Conservation (phyloP, 495 filamentous ascomycete genomes). For the Podospora anserina region DNA sequence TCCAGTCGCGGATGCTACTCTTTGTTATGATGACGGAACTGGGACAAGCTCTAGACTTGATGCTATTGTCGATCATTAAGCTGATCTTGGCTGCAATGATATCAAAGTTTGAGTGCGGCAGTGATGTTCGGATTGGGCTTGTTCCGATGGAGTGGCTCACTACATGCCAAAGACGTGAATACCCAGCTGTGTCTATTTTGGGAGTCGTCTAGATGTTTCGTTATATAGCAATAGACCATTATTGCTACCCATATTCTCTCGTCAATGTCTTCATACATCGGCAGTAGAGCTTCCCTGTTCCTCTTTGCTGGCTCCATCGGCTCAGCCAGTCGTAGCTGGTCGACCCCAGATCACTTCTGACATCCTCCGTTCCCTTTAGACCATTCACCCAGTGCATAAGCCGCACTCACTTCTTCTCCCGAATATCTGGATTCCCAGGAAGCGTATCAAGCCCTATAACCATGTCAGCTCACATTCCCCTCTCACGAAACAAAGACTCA, state of each 20-base stretch:
- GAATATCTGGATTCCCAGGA: neutral
- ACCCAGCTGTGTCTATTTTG: neutral
- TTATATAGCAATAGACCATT: too few species aligned
- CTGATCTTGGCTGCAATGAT: too few species aligned
- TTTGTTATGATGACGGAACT: too few species aligned
- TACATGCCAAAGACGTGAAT: neutral
- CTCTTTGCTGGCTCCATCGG: too few species aligned
- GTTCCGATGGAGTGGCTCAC: neutral
- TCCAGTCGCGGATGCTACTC: too few species aligned
- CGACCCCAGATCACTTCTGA: neutral
- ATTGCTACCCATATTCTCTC: too few species aligned
- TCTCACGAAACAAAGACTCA: conserved; percentile 29
- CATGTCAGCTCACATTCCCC: neutral
- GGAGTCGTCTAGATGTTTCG: too few species aligned
- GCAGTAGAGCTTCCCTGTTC: too few species aligned
- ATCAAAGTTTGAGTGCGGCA: too few species aligned
- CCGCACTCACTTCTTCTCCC: neutral
- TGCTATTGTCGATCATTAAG: too few species aligned
- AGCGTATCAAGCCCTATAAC: neutral
- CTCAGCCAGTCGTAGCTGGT: neutral
- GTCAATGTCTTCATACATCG: too few species aligned
- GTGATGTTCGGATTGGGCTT: neutral
- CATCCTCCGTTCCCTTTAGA: neutral
- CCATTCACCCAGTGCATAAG: neutral
- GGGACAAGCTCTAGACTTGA: too few species aligned